Percentiles rank a stretch among this genome's conserved stretches.
These are phyloP conservation scores for Ceratocystis lukuohia DNA, from an alignment of 2,329 filamentous ascomycete genomes.

Conservation along the genomic window DNA sequence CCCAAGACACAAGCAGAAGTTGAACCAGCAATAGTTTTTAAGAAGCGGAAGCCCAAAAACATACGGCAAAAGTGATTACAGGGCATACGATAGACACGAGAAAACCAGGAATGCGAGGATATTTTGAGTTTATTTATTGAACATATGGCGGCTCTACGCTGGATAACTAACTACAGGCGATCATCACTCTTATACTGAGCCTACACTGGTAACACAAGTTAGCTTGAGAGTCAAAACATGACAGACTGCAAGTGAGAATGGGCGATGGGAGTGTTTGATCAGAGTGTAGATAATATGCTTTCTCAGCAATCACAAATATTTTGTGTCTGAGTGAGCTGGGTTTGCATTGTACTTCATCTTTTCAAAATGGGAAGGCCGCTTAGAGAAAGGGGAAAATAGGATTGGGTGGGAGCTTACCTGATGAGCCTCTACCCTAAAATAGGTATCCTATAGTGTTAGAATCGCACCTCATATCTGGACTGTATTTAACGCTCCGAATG, in stretches of 20 bases:
- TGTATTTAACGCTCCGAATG: background rate
- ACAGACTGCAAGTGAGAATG: background rate
- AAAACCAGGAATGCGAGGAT: too few relatives aligned
- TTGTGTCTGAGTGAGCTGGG: constrained; percentile 19
- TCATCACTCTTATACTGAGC: too few relatives aligned
- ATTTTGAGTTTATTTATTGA: too few relatives aligned
- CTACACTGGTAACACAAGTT: background rate
- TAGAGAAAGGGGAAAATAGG: background rate
- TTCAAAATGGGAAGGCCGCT: background rate
- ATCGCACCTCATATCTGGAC: background rate
- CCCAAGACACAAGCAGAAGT: constrained; percentile 21
- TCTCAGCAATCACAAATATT: constrained; percentile 17
- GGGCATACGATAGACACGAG: background rate
- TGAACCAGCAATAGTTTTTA: constrained; percentile 46
- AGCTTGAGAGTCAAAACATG: background rate
- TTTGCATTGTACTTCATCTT: constrained; percentile 18
- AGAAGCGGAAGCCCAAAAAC: constrained; percentile 61
- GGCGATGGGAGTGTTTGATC: constrained; percentile 8
- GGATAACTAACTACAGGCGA: too few relatives aligned
- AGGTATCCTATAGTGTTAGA: background rate
- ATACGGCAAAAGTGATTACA: constrained; percentile 41
- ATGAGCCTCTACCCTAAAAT: background rate
- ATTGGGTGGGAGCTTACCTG: constrained; percentile 10
- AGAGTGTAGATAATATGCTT: constrained; percentile 19
- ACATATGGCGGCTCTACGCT: too few relatives aligned